Percentiles rank a stretch among this genome's conserved stretches.
Conservation (phyloP, 1,284 basidiomycete genomes). For the Inonotus obliquus region DNA sequence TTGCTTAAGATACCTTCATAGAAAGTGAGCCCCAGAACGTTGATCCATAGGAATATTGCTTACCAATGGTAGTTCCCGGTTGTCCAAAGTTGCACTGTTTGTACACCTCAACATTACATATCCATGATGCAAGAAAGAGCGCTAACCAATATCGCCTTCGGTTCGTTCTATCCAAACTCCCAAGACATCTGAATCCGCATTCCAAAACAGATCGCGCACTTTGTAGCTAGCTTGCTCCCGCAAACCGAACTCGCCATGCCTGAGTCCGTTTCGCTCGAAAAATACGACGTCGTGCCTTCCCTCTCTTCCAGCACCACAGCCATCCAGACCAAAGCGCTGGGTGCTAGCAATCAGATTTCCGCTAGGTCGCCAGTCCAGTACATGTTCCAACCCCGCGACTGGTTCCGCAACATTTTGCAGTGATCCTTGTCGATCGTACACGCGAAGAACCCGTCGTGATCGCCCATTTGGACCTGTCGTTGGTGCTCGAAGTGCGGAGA, state of each 20-base stretch:
- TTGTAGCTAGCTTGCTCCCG: conserved; percentile 54
- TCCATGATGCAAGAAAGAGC: conserved; percentile 5
- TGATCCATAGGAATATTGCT: conserved; percentile 7
- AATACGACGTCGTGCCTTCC: conserved; percentile 88
- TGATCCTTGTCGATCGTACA: conserved; percentile 76
- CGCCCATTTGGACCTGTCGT: conserved; percentile 28
- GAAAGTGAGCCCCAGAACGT: conserved; percentile 16
- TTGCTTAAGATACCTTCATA: conserved; percentile 82
- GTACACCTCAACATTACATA: conserved; percentile 3
- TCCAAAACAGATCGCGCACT: conserved; percentile 83
- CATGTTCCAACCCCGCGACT: conserved; percentile 78
- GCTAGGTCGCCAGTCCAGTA: conserved; percentile 83
- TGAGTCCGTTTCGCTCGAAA: conserved; percentile 91
- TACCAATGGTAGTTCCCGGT: conserved; percentile 95
- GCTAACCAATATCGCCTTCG: conserved; percentile 63
- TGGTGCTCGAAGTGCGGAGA: conserved; percentile 64
- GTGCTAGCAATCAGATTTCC: conserved; percentile 83
- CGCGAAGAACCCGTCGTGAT: conserved; percentile 58
- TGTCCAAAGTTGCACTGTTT: conserved; percentile 89
- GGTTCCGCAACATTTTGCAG: conserved; percentile 86
- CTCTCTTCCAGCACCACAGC: conserved; percentile 61
- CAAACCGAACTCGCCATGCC: conserved; percentile 87
- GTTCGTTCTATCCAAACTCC: conserved; percentile 80
- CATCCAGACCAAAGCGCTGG: conserved; percentile 77
- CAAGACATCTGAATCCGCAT: conserved; percentile 82